Evolutionary conservation across 2,329 filamentous ascomycete species (phyloP).

Genomic region (Talaromyces sp.): DNA sequence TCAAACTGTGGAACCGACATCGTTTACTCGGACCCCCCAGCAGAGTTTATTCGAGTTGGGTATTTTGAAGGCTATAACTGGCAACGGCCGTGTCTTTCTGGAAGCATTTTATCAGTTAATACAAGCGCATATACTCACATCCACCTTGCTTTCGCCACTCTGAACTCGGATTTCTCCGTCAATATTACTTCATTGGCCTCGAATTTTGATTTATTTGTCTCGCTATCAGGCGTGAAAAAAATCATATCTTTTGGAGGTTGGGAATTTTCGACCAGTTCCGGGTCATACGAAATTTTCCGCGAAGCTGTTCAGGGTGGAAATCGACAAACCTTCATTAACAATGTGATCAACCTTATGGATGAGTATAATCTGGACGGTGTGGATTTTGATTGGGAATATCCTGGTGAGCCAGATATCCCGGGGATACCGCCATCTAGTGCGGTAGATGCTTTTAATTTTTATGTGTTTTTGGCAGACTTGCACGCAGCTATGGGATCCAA

Average conservation of each 20-base stretch:
- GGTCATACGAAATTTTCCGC: too few species aligned
- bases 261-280: background rate
- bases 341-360: too few species aligned
- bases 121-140: background rate
- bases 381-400: slow-evolving; percentile 22
- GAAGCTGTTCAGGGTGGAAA: too few species aligned
- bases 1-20: slow-evolving; percentile 39
- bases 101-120: too few species aligned
- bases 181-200: too few species aligned
- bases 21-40: slow-evolving; percentile 14
- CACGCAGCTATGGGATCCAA: too few species aligned
- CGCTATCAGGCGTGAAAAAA: background rate
- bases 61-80: background rate
- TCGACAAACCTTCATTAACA: too few species aligned
- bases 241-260: background rate
- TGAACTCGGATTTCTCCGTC: background rate
- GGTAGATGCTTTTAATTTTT: slow-evolving; percentile 32
- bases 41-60: background rate
- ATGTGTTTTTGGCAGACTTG: slow-evolving; percentile 22
- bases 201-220: background rate
- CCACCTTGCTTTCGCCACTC: background rate
- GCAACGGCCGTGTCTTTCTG: background rate
- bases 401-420: slow-evolving; percentile 31
- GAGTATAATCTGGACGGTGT: slow-evolving; percentile 26
- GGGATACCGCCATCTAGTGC: slow-evolving; percentile 27